Base-by-base conservation (phyloP, 495 filamentous ascomycete genomes). In the Podospora didyma region DNA sequence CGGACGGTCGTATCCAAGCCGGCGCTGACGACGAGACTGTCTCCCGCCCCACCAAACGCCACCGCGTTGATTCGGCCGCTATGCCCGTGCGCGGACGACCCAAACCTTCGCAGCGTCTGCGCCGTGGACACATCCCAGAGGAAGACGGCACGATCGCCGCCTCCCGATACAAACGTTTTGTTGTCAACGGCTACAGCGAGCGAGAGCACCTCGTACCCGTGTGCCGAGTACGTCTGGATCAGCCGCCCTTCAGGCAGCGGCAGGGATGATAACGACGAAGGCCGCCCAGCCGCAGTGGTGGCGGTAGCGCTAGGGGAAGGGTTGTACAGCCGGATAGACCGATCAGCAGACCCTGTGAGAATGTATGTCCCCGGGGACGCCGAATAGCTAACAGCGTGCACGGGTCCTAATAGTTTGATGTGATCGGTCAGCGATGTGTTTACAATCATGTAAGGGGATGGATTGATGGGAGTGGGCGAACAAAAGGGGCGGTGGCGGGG, bases 71-170 rank as follows among this genome's bases (percentile, higher is more conserved):
- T 76, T 23, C 90, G 74, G 17, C 81, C 80, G 37, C 74, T 76
- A 72, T 95, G 90, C 4, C 86, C 89, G 26, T 54, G 57, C 9
- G 59, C 59, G 52, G 72, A 63, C 24, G 77, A 76, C 26, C 76
- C 78, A 76, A 92, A 95, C 28, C 93, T 79, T 26, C 86, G 79
- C 16, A 87, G 65, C 0, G 93, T 96, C 61, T 74, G 73, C 9
- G 86, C 90, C 5, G 87, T 86, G 5, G 84, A 73, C 0, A 97
- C 94, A 73, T 98, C 94, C 94, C 94, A 98, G 17, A 96, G 80
- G 66, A 96, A 96, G 4, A 96, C 89, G 62, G 79, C 80, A 61
- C 89, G 84, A 76, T 98, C 94, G 44, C 95, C 94, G 66, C 94
- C 94, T 2, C 85, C 82, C 42, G 84, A 89, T 21, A 83, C 84